Base-by-base conservation (phyloP, 371 early-diverging fungal genomes). In the Lichtheimia ramosa region DNA sequence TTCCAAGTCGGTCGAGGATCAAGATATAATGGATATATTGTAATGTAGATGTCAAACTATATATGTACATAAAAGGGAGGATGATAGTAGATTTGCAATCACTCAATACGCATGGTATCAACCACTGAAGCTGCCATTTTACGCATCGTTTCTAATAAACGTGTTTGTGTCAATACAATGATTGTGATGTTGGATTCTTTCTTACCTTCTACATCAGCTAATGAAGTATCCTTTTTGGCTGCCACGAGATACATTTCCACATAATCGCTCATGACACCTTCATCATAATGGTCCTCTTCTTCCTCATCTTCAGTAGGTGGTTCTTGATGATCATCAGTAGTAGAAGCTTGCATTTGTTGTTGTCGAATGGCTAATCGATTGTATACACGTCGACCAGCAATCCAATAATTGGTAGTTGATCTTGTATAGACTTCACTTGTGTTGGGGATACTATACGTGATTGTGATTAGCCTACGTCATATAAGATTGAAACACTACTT, bases 181-280 rank as follows among this genome's bases (percentile, higher is more conserved):
- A n/a, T n/a, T 34, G 8, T 8, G 46, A 8, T 46, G 46, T 7
- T 46, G 16, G 46, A 6, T 16, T 12, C 21, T 2, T 46, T 12
- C 12, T 46, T 53, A 59, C 59, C 84, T 75, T 86, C 84, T 3
- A 83, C 77, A 58, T 86, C 80, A 3, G 83, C 82, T 43, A 86
- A 62, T 0, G 86, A 79, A 18, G 76, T 78, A 56, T 86, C 84
- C 63, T 84, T 83, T 61, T 84, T 81, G 3, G 84, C 78, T 0
- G 83, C 86, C 51, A 86, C 74, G 56, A 87, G 64, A 63, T 84
- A 87, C 42, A 85, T 71, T 59, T 84, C 83, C 1, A 79, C 68
- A 28, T 68, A 70, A 51, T 75, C 73, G 16, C 74, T 68, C 15
- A 40, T 23, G 5, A 51, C 20, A 34, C 39, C 52, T 6, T 16